Evolutionary conservation across 2,329 filamentous ascomycete genomes (phyloP), one percentile per base, ranked within the genome.

Genomic region (Cercospora janseana): DNA sequence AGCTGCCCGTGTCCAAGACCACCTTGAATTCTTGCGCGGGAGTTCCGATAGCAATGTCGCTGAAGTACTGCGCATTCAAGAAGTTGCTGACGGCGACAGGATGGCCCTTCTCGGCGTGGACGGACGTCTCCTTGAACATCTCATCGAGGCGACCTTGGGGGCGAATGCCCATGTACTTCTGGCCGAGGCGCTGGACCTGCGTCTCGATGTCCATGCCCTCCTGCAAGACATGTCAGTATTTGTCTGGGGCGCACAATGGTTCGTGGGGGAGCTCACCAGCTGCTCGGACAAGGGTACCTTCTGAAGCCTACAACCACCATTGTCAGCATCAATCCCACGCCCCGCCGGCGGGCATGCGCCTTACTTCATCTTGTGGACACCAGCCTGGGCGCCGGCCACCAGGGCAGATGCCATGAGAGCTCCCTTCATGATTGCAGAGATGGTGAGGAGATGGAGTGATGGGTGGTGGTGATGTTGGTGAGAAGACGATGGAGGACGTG

Each of bases 51-150:
- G 83, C 81, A 71, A 98, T 96, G 73, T 96, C 90, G 62, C 92
- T 94, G 82, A 95, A 98, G 79, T 98, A 98, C 75, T 98, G 93
- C 52, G 93, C 93, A 69, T 98, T 98, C 78, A 97, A 77, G 77
- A 96, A 98, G 83, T 98, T 98, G 75, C 83, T 88, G 64, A 98
- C 85, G 51, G 92, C 88, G 32, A 98, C 87, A 51, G 85, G 82
- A 73, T 97, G 92, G 53, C 76, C 75, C 51, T 81, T 79, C 58
- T 87, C 79, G 49, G 77, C 72, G 61, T 85, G 77, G 66, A 88
- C 74, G 45, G 83, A 80, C 50, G 83, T 80, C 62, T 87, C 81
- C 69, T 84, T 85, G 79, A 95, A 94, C 72, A 94, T 83, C 70
- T 85, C 82, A 61, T 91, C 81, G 66, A 79, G 74, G 63, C 89